Conservation (phyloP, 2,329 filamentous ascomycete genomes). For the Ilyonectria mors-panacis region DNA sequence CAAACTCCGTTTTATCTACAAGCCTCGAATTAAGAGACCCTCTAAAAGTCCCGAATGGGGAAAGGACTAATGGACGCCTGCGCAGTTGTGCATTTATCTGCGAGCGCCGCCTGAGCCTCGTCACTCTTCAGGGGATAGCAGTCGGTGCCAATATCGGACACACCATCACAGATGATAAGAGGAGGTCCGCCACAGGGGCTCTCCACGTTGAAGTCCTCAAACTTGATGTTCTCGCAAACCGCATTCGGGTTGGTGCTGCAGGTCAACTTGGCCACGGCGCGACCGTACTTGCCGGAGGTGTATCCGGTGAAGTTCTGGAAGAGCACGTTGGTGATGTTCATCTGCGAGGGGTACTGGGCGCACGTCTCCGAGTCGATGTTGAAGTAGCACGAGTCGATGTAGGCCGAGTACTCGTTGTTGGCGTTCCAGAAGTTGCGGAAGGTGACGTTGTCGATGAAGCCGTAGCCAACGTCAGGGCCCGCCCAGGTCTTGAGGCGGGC, state of each 20-base stretch:
- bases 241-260: conserved; percentile 43
- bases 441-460: conserved; percentile 44
- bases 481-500: conserved; percentile 47
- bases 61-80: conserved; percentile 39
- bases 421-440: conserved; percentile 47
- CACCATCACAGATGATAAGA: conserved; percentile 43
- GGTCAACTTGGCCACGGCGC: conserved; percentile 40
- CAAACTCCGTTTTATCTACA: conserved; percentile 4
- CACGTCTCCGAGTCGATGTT: conserved; percentile 38
- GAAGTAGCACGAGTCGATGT: conserved; percentile 47
- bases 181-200: conserved; percentile 40
- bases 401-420: conserved; percentile 44
- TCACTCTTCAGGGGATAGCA: conserved; percentile 38
- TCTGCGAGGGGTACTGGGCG: conserved; percentile 41
- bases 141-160: conserved; percentile 41
- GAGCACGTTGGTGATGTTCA: conserved; percentile 46
- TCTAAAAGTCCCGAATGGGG: conserved; percentile 18
- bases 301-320: conserved; percentile 47
- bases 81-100: conserved; percentile 37
- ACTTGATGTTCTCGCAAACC: conserved; percentile 45
- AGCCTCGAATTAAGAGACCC: no score
- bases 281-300: conserved; percentile 43
- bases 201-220: conserved; percentile 42
- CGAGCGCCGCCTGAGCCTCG: conserved; percentile 40
- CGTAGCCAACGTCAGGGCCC: conserved; percentile 41